phyloP scores from a whole-genome alignment of 1,139 yeast species.

The Wickerhamomyces sp. region DNA sequence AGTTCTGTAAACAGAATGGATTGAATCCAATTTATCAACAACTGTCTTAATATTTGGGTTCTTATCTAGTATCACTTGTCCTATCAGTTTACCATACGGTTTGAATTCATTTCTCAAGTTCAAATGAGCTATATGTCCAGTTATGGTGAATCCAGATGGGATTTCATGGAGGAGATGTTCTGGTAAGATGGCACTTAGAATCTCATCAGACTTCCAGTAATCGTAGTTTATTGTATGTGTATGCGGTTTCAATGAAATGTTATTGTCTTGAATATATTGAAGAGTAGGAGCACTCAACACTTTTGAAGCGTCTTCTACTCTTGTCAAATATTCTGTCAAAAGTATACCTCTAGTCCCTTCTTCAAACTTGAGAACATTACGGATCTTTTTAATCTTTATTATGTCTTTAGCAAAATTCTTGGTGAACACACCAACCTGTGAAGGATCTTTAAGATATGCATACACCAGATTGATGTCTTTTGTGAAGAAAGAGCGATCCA shows the following conservation, averaged over 20 bases:
- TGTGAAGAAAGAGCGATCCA: constrained; percentile 63
- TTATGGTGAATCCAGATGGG: constrained; percentile 89
- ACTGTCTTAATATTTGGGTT: constrained; percentile 79
- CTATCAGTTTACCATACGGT: constrained; percentile 77
- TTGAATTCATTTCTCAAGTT: constrained; percentile 82
- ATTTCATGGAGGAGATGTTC: constrained; percentile 62
- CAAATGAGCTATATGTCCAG: constrained; percentile 95
- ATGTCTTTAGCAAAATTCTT: constrained; percentile 52
- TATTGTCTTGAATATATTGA: constrained; percentile 41
- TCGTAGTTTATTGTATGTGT: constrained; percentile 58
- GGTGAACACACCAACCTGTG: constrained; percentile 45
- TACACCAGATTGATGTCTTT: constrained; percentile 55
- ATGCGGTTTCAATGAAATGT: constrained; percentile 49
- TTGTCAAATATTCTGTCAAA: constrained; percentile 47
- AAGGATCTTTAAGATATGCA: constrained; percentile 67
- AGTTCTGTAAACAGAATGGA: constrained; percentile 84
- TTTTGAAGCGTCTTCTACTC: constrained; percentile 33
- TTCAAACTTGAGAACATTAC: constrained; percentile 53
- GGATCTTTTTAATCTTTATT: constrained; percentile 57
- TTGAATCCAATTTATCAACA: constrained; percentile 88
- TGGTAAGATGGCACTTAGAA: constrained; percentile 73
- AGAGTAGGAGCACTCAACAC: constrained; percentile 41
- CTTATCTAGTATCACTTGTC: constrained; percentile 87
- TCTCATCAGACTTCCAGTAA: constrained; percentile 89
- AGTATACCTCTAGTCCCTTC: constrained; percentile 55